A percentile compares a stretch with the other conserved stretches of the same genome.
These are phyloP conservation scores for Fusarium tricinctum DNA, from an alignment of 2,329 filamentous ascomycete species.

Conservation along the genomic window DNA sequence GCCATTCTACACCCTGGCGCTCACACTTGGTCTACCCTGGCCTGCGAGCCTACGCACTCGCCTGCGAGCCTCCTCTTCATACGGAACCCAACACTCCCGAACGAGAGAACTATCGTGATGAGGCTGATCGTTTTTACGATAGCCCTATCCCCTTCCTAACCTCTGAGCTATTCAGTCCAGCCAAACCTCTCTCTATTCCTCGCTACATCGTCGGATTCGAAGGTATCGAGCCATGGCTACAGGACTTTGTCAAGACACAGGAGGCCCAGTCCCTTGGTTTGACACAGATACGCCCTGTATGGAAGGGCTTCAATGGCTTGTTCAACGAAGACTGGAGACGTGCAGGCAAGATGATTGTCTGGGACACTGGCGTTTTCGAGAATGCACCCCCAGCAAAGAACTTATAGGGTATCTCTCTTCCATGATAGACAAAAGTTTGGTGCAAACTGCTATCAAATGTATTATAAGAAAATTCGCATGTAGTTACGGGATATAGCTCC, in stretches of 20 bases:
- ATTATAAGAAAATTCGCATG: background rate
- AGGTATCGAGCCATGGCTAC: slow-evolving; percentile 65
- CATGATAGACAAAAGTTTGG: background rate
- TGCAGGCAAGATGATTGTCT: slow-evolving; percentile 70
- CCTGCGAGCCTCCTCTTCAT: slow-evolving; percentile 89
- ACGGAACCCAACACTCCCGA: slow-evolving; percentile 70
- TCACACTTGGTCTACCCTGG: slow-evolving; percentile 83
- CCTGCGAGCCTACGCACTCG: slow-evolving; percentile 85
- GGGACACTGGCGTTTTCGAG: slow-evolving; percentile 64
- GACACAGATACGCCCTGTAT: slow-evolving; percentile 61
- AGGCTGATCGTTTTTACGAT: slow-evolving; percentile 92
- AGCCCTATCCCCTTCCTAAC: slow-evolving; percentile 69
- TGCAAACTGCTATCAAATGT: slow-evolving; percentile 13
- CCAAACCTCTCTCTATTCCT: slow-evolving; percentile 55
- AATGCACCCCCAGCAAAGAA: slow-evolving; percentile 15
- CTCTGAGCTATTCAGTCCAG: slow-evolving; percentile 62
- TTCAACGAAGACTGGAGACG: slow-evolving; percentile 74
- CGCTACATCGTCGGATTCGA: slow-evolving; percentile 74
- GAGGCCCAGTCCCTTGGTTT: slow-evolving; percentile 59
- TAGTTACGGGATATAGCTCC: slow-evolving; percentile 7
- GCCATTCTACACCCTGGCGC: slow-evolving; percentile 96
- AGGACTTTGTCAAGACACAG: slow-evolving; percentile 60
- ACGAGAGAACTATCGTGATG: slow-evolving; percentile 81
- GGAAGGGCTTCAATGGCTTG: slow-evolving; percentile 71
- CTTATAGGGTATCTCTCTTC: background rate